These are phyloP conservation scores for Cladosporium halotolerans DNA, from an alignment of 2,329 filamentous ascomycete species.

Conservation along the genomic window DNA sequence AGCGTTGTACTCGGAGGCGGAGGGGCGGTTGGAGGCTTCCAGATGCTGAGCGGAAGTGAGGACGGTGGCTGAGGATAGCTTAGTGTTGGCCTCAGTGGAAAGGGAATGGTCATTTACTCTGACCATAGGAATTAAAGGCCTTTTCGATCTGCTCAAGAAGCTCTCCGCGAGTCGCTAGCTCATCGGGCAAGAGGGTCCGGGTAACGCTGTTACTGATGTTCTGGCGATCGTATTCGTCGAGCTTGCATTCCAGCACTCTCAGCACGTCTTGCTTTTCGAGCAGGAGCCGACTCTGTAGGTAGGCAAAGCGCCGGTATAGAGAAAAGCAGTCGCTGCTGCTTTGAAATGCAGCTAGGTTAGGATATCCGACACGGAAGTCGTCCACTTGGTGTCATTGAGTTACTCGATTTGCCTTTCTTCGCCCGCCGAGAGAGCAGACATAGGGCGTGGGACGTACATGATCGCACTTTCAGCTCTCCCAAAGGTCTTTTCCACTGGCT, in stretches of 20 bases:
- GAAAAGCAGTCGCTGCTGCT: slow-evolving; percentile 37
- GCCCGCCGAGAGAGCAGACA: too few species aligned
- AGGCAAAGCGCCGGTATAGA: slow-evolving; percentile 39
- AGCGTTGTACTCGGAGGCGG: not conserved
- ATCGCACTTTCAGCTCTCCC: not conserved
- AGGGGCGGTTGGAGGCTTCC: not conserved
- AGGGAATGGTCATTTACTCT: not conserved
- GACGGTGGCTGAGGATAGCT: not conserved
- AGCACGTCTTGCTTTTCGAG: slow-evolving; percentile 28
- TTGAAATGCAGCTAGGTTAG: slow-evolving; percentile 34
- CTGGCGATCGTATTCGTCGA: not conserved
- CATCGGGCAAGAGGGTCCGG: slow-evolving; percentile 13
- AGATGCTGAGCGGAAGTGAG: not conserved
- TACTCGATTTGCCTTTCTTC: not conserved
- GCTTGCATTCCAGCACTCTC: slow-evolving; percentile 20
- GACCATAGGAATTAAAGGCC: slow-evolving; percentile 13
- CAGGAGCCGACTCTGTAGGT: slow-evolving; percentile 34
- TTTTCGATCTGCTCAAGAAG: slow-evolving; percentile 10
- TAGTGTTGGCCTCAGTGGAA: not conserved
- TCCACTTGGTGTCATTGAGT: not conserved
- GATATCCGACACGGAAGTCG: slow-evolving; percentile 27
- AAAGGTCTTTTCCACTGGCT: too few species aligned
- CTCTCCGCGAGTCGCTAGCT: not conserved
- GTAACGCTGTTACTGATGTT: not conserved
- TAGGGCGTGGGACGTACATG: not conserved